phyloP scores from a whole-genome alignment of 768 basidiomycete genomes.

The Rhodosporidiobolus odoratus region DNA sequence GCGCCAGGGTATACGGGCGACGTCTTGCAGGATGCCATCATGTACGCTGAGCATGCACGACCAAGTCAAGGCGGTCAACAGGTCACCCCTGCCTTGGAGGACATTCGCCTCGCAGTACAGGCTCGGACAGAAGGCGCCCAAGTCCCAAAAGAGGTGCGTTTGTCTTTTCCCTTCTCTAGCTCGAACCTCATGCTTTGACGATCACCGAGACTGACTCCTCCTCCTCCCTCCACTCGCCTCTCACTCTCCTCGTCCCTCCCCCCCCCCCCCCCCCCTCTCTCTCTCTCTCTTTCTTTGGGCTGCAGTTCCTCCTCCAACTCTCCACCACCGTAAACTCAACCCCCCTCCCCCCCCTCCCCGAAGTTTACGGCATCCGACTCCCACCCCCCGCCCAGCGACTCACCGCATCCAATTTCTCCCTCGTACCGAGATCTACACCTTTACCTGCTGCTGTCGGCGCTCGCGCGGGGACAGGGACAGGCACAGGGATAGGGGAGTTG shows the following conservation, averaged over 20 bases:
- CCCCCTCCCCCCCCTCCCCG: conserved; percentile 49
- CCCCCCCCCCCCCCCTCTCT: neutral
- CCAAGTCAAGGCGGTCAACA: neutral
- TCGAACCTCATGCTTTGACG: no score
- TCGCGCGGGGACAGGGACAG: conserved; percentile 18
- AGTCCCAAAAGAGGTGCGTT: conserved; percentile 49
- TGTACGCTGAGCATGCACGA: conserved; percentile 48
- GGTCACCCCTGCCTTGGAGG: conserved; percentile 39
- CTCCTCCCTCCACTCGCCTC: neutral
- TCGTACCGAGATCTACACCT: conserved; percentile 44
- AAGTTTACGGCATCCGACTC: conserved; percentile 49
- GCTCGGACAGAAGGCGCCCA: conserved; percentile 47
- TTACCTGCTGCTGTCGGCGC: conserved; percentile 10
- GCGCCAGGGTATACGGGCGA: conserved; percentile 50
- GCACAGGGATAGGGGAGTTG: conserved; percentile 23
- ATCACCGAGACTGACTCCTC: neutral
- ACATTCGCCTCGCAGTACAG: conserved; percentile 50
- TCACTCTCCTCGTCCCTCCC: neutral
- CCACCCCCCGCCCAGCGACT: conserved; percentile 48
- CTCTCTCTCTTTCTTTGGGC: neutral
- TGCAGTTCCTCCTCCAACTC: conserved; percentile 48
- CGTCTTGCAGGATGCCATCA: conserved; percentile 46
- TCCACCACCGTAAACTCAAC: conserved; percentile 49
- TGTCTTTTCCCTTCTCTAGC: neutral
- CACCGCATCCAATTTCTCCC: conserved; percentile 48